Conservation (phyloP, 23 red algal species). For the Pyropia yezoensis region DNA sequence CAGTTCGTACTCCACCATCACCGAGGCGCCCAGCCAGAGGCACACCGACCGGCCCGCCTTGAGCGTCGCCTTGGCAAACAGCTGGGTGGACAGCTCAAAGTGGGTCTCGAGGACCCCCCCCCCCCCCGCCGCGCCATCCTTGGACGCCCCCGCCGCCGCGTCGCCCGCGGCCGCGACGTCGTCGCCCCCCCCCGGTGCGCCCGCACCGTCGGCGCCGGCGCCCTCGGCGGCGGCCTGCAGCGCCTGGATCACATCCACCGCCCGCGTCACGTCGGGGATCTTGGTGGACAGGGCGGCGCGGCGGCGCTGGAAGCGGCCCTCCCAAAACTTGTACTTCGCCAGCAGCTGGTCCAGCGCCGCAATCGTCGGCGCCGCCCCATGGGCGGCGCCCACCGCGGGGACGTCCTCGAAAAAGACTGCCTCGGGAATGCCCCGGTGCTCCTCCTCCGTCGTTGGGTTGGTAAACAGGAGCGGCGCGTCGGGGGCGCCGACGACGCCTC, state of each 20-base stretch:
- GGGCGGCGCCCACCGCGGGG: constrained; percentile 18
- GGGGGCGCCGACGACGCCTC: too few relatives aligned
- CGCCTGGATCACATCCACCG: too few relatives aligned
- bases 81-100: constrained; percentile 73
- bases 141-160: too few relatives aligned
- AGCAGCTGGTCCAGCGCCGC: constrained; percentile 35
- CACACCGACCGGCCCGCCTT: constrained; percentile 45
- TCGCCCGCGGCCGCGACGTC: too few relatives aligned
- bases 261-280: background rate
- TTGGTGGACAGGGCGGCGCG: background rate
- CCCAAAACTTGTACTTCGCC: constrained; percentile 62
- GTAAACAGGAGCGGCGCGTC: too few relatives aligned
- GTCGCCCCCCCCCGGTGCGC: too few relatives aligned
- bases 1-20: constrained; percentile 89
- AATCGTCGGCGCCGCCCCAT: constrained; percentile 28
- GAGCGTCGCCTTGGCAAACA: constrained; percentile 51
- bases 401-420: constrained; percentile 34
- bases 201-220: too few relatives aligned
- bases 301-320: background rate
- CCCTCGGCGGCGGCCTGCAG: too few relatives aligned
- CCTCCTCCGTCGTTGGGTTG: background rate
- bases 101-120: constrained; percentile 45
- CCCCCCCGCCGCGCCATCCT: constrained; percentile 5
- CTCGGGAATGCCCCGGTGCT: constrained; percentile 1
- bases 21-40: constrained; percentile 85